These are phyloP conservation scores for Colletotrichum sp. DNA, from an alignment of 2,329 filamentous ascomycete species.

Conservation along the genomic window DNA sequence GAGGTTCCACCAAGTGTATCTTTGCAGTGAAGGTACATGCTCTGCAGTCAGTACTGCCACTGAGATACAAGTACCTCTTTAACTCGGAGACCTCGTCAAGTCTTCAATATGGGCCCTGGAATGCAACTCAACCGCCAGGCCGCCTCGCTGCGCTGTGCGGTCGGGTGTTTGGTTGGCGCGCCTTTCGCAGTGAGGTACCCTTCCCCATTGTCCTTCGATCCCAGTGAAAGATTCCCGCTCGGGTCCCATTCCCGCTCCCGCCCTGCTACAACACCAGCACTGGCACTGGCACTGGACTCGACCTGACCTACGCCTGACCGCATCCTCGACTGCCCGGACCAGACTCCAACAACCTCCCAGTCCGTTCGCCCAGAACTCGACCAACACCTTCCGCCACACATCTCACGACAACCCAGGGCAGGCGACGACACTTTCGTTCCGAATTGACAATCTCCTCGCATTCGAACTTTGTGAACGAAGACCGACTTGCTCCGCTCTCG, in stretches of 20 bases:
- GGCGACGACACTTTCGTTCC: neutral
- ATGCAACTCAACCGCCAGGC: constrained; percentile 1
- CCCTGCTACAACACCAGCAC: constrained; percentile 16
- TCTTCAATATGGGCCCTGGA: neutral
- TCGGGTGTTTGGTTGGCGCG: constrained; percentile 3
- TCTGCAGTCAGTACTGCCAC: rapidly evolving
- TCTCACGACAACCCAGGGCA: neutral
- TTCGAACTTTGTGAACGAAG: neutral
- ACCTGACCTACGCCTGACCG: constrained; percentile 16
- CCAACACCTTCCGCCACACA: neutral
- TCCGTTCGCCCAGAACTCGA: neutral
- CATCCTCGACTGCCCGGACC: constrained; percentile 6
- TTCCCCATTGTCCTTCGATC: constrained; percentile 8
- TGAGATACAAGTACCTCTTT: neutral
- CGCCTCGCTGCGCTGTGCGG: neutral
- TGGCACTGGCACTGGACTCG: constrained; percentile 5
- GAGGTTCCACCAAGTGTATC: neutral
- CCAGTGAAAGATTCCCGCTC: constrained; percentile 16
- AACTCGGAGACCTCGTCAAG: neutral
- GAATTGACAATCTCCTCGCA: neutral
- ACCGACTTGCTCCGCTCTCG: neutral
- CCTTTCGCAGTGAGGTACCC: neutral
- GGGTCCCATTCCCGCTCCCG: constrained; percentile 16
- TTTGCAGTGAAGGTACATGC: neutral
- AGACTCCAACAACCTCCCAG: neutral